Evolutionary conservation across 2,329 filamentous ascomycete genomes (phyloP).

Genomic region (Fusarium pseudocircinatum): DNA sequence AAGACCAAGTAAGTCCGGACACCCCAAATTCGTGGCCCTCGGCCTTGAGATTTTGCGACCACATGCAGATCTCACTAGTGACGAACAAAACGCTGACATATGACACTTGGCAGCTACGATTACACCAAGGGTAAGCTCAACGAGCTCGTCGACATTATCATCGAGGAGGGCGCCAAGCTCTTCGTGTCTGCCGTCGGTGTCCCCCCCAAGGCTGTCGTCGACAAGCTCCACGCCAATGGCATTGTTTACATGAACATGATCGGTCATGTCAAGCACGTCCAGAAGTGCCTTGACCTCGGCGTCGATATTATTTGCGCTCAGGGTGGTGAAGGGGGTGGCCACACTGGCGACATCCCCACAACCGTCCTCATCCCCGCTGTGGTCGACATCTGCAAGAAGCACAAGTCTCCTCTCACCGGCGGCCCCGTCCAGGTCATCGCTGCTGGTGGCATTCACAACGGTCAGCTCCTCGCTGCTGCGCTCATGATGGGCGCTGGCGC

Average conservation of each 20-base stretch:
- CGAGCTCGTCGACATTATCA: slow-evolving; percentile 90
- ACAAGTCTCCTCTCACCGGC: slow-evolving; percentile 88
- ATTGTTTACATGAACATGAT: slow-evolving; percentile 99
- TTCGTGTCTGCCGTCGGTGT: slow-evolving; percentile 98
- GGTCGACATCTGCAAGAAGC: slow-evolving; percentile 79
- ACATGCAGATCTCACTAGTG: slow-evolving; percentile 31
- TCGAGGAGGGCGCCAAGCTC: slow-evolving; percentile 88
- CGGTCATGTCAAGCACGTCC: slow-evolving; percentile 98
- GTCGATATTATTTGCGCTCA: slow-evolving; percentile 98
- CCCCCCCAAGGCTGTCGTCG: slow-evolving; percentile 87
- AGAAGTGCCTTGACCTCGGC: slow-evolving; percentile 92
- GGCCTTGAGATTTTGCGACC: slow-evolving; percentile 17
- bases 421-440: slow-evolving; percentile 90
- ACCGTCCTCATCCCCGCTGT: slow-evolving; percentile 92
- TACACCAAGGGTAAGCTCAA: slow-evolving; percentile 99
- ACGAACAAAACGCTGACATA: slow-evolving; percentile 16
- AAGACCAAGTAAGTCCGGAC: slow-evolving; percentile 79
- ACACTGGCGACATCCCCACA: slow-evolving; percentile 94
- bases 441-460: slow-evolving; percentile 93
- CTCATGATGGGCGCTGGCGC: slow-evolving; percentile 92
- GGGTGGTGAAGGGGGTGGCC: slow-evolving; percentile 95
- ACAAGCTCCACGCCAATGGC: slow-evolving; percentile 86
- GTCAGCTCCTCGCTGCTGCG: slow-evolving; percentile 86
- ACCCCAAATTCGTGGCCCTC: background rate
- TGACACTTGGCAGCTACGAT: slow-evolving; percentile 78